Evolutionary conservation across 768 basidiomycete species (phyloP), one percentile per base, ranked within the genome.

Genomic region (Agaricus sinodeliciosus): DNA sequence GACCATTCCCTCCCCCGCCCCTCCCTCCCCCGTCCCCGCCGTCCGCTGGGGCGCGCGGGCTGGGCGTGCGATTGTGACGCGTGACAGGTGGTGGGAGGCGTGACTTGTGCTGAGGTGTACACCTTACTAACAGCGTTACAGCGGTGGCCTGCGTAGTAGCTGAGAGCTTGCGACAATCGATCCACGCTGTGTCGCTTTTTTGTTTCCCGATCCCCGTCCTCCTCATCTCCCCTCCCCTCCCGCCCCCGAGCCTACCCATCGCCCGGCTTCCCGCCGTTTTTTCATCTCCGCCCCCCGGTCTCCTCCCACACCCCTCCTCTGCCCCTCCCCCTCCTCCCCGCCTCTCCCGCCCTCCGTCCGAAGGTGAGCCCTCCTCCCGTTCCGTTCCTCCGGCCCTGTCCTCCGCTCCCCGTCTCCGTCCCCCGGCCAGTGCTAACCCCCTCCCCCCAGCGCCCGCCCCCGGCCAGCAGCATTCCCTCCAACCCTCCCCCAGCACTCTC

Each of bases 101-200:
- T 53, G 51, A 53, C 51, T 43, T 19, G 43, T 40, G 51, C 39
- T 53, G 51, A 51, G 44, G 36, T 53, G 51, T 22, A 28, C 51
- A 53, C 51, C 51, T 53, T 53, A 53, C 51, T 53, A 53, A 53
- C 51, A 53, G 51, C 51, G 51, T 53, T 53, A 53, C 51, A 53
- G 51, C 36, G 51, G 44, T 46, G 51, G 51, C 13, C 51, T 53
- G 51, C 51, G 51, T 53, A 53, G 51, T 31, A 53, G 51, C 51
- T 53, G 51, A 53, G 51, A 53, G 51, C 51, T 53, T 53, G 51
- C 51, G 51, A 53, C 51, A 53, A 53, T 53, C 51, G 51, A 53
- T 53, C 44, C 44, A 53, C 51, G 51, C 51, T 53, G 51, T 46
- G 43, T 53, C 44, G 43, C 37, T 53, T 53, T 53, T 53, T 39